Conservation (phyloP, 352 stramenopile genomes). For the Phytophthora boehmeriae region DNA sequence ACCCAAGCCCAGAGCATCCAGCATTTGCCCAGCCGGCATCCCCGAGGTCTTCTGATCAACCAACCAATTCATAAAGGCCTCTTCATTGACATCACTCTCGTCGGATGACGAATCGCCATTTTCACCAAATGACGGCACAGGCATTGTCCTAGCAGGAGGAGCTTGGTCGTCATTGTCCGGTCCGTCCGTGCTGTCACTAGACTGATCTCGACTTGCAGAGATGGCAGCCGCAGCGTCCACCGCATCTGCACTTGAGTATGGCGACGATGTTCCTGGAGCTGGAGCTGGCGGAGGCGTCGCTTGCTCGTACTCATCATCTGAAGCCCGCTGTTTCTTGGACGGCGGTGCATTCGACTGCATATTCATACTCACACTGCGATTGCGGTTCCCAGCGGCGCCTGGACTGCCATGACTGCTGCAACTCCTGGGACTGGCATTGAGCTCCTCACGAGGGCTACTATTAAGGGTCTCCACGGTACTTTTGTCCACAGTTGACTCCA, state of each 20-base stretch:
- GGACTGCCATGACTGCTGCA: constrained; percentile 22
- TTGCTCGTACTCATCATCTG: constrained; percentile 74
- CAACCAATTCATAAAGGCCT: constrained; percentile 84
- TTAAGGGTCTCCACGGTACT: constrained; percentile 33
- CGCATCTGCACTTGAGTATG: constrained; percentile 9
- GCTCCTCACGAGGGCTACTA: constrained; percentile 19
- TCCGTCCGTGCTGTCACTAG: constrained; percentile 26
- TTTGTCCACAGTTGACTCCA: constrained; percentile 32
- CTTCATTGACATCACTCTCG: constrained; percentile 61
- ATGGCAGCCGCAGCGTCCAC: constrained; percentile 9
- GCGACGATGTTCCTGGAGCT: constrained; percentile 11
- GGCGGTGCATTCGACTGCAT: constrained; percentile 57
- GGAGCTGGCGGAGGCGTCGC: constrained; percentile 26
- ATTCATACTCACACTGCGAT: constrained; percentile 80
- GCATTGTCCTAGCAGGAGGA: constrained; percentile 4
- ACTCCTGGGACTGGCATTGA: constrained; percentile 14
- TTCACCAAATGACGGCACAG: constrained; percentile 28
- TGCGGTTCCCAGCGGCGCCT: constrained; percentile 37
- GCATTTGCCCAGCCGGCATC: constrained; percentile 66
- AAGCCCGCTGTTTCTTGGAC: constrained; percentile 81
- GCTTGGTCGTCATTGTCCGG: constrained; percentile 32
- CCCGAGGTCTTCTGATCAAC: constrained; percentile 76
- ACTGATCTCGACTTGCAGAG: constrained; percentile 27
- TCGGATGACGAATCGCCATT: constrained; percentile 34
- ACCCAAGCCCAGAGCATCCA: constrained; percentile 77